A percentile compares a stretch with the other conserved stretches of the same genome.
These are phyloP conservation scores for Triticum urartu DNA, from an alignment of 176 grass and related monocot genomes.

Conservation along the genomic window DNA sequence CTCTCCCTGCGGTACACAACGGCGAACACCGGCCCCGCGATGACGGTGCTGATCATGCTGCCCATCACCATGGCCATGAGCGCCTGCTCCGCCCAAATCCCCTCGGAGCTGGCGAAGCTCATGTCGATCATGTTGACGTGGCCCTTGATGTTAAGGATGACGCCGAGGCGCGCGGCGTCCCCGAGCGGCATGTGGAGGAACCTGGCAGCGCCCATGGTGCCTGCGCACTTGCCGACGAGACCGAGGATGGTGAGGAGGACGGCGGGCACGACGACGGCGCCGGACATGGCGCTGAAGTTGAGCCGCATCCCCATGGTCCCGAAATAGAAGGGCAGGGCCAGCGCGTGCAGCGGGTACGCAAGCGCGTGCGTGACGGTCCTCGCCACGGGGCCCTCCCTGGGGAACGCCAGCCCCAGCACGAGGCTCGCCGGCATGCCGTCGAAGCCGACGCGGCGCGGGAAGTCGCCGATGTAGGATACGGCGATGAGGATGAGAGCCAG, in stretches of 20 bases:
- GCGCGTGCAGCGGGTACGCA: conserved; percentile 40
- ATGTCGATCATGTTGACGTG: conserved; percentile 58
- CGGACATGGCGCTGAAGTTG: conserved; percentile 44
- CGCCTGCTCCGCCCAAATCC: conserved; percentile 55
- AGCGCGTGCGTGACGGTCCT: conserved; percentile 32
- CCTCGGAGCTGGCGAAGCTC: conserved; percentile 38
- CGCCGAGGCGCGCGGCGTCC: conserved; percentile 35
- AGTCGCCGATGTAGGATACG: conserved; percentile 22
- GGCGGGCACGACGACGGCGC: conserved; percentile 40
- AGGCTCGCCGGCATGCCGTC: conserved; percentile 39
- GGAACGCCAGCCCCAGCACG: conserved; percentile 47
- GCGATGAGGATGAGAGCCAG: conserved; percentile 33
- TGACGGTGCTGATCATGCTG: conserved; percentile 50
- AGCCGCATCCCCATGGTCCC: conserved; percentile 51
- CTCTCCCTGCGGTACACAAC: conserved; percentile 35
- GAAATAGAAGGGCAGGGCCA: conserved; percentile 43
- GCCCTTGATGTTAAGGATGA: conserved; percentile 48
- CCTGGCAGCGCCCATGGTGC: conserved; percentile 31
- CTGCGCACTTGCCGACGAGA: conserved; percentile 34
- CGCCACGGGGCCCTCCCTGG: conserved; percentile 45
- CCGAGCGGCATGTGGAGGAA: conserved; percentile 31
- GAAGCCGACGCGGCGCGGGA: conserved; percentile 21
- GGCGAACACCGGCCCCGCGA: conserved; percentile 37
- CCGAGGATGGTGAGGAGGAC: conserved; percentile 41
- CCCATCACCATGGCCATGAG: conserved; percentile 45